phyloP scores from a whole-genome alignment of 352 stramenopile genomes.

The Phytophthora tubulina region DNA sequence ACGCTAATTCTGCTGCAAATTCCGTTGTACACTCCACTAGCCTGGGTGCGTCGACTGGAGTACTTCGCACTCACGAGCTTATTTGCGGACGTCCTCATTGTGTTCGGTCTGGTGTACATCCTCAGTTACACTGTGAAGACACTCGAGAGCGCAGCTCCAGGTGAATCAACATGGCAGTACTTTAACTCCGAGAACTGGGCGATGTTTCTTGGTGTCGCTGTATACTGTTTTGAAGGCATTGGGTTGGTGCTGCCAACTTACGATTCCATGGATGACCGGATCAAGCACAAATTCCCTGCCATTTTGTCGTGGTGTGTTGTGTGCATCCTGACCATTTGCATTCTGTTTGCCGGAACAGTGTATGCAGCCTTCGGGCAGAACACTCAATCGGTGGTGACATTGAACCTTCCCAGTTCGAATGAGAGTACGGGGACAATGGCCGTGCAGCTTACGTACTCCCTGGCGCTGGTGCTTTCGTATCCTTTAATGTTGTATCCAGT shows the following conservation, averaged over 20 bases:
- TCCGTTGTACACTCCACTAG: slow-evolving; percentile 67
- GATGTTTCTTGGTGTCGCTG: slow-evolving; percentile 66
- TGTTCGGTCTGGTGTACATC: slow-evolving; percentile 66
- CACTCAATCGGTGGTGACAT: slow-evolving; percentile 62
- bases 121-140: slow-evolving; percentile 53
- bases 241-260: slow-evolving; percentile 69
- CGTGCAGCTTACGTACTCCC: slow-evolving; percentile 68
- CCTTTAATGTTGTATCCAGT: slow-evolving; percentile 77
- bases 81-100: slow-evolving; percentile 62
- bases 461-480: slow-evolving; percentile 70
- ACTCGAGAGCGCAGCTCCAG: slow-evolving; percentile 38
- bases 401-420: slow-evolving; percentile 60
- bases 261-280: slow-evolving; percentile 58
- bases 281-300: slow-evolving; percentile 63
- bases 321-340: slow-evolving; percentile 56
- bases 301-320: slow-evolving; percentile 55
- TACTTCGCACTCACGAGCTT: slow-evolving; percentile 74
- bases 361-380: slow-evolving; percentile 58
- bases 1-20: slow-evolving; percentile 68
- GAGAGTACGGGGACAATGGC: slow-evolving; percentile 59
- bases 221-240: slow-evolving; percentile 74
- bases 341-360: slow-evolving; percentile 52
- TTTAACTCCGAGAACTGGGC: slow-evolving; percentile 70
- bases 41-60: slow-evolving; percentile 69
- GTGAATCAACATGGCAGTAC: slow-evolving; percentile 54